Conservation (phyloP, 495 filamentous ascomycete species). For the Penicillium herquei region DNA sequence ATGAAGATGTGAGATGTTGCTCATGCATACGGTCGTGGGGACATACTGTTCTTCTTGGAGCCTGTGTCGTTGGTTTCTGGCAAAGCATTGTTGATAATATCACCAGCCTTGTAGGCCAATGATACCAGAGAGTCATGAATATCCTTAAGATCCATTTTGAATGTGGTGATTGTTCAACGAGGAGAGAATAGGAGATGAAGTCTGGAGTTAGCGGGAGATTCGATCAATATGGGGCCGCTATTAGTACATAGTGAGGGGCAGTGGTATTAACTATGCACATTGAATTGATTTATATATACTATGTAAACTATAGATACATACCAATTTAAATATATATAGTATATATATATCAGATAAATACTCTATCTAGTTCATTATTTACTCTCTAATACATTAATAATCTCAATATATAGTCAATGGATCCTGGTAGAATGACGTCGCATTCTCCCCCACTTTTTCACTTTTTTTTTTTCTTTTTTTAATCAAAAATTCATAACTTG, state of each 20-base stretch:
- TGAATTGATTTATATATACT: not conserved
- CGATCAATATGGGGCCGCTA: too few species aligned
- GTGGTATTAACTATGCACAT: not conserved
- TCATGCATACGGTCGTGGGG: not conserved
- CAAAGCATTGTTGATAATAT: slow-evolving; percentile 75
- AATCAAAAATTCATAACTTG: not conserved
- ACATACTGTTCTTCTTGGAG: slow-evolving; percentile 82
- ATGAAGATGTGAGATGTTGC: slow-evolving; percentile 1
- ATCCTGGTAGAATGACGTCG: slow-evolving; percentile 16
- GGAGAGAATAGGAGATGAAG: not conserved
- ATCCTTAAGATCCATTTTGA: slow-evolving; percentile 61
- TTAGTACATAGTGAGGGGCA: not conserved
- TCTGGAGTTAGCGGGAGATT: not conserved
- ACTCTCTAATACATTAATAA: not conserved
- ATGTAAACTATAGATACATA: not conserved
- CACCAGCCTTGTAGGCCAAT: slow-evolving; percentile 74
- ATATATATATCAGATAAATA: not conserved
- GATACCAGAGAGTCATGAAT: slow-evolving; percentile 77
- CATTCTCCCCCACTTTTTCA: not conserved
- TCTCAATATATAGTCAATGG: not conserved
- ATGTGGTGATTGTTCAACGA: slow-evolving; percentile 2
- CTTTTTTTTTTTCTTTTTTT: not conserved
- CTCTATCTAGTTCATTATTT: too few species aligned
- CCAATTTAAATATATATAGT: not conserved
- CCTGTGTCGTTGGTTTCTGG: slow-evolving; percentile 61